A percentile compares a stretch with the other conserved stretches of the same genome.
Evolutionary conservation across 192 early-diverging fungal species (phyloP).

Genomic region (Chytriomyces sp.): DNA sequence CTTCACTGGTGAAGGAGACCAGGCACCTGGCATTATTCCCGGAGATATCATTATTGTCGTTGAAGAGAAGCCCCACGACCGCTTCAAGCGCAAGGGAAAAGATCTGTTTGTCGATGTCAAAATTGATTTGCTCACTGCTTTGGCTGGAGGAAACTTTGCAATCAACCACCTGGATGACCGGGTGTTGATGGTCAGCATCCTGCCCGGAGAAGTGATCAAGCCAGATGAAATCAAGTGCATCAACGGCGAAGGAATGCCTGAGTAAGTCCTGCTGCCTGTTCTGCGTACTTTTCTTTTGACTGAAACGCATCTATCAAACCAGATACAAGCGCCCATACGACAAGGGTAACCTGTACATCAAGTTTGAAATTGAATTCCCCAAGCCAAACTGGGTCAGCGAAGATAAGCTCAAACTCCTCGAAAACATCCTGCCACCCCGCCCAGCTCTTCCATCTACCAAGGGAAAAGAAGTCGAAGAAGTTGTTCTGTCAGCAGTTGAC

Average conservation of each 20-base stretch:
- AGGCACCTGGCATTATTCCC: slow-evolving; percentile 90
- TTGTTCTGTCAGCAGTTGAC: slow-evolving; percentile 78
- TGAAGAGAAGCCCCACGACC: slow-evolving; percentile 92
- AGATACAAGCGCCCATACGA: slow-evolving; percentile 69
- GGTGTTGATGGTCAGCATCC: slow-evolving; percentile 81
- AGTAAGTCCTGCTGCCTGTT: slow-evolving; percentile 70
- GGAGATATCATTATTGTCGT: slow-evolving; percentile 98
- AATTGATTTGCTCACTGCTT: slow-evolving; percentile 92
- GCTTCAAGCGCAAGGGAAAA: slow-evolving; percentile 91
- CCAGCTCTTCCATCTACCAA: slow-evolving; percentile 53
- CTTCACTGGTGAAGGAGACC: slow-evolving; percentile 96
- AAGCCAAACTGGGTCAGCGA: slow-evolving; percentile 76
- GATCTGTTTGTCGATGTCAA: slow-evolving; percentile 92
- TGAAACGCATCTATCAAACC: background rate
- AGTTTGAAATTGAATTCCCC: slow-evolving; percentile 95
- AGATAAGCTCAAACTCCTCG: slow-evolving; percentile 75
- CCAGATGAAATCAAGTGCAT: slow-evolving; percentile 90
- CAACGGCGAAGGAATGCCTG: slow-evolving; percentile 94
- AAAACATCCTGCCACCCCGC: slow-evolving; percentile 81
- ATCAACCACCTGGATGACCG: slow-evolving; percentile 95
- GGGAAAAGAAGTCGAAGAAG: slow-evolving; percentile 80
- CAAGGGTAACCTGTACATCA: slow-evolving; percentile 90
- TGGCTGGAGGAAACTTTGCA: slow-evolving; percentile 92
- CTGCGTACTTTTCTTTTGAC: background rate
- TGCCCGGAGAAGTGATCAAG: slow-evolving; percentile 95